Base-by-base conservation (phyloP, 139 green algal genomes). In the Chlorella sp. region DNA sequence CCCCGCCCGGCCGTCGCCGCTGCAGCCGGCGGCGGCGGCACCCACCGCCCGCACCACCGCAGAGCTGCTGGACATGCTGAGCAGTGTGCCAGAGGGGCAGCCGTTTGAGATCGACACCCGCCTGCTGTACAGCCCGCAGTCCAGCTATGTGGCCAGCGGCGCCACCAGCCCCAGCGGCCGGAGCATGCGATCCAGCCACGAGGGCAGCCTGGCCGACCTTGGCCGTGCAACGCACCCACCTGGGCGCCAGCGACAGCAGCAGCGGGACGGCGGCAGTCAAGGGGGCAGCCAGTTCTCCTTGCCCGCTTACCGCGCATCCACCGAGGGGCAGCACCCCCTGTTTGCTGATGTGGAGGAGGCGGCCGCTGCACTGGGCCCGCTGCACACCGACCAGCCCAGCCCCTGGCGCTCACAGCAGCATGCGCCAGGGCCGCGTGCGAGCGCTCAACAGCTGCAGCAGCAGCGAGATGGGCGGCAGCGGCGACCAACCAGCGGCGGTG, bases 41-140 rank as follows among this genome's bases (percentile, higher is more conserved):
- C 34, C 80, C 11, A 67, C 75, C 0, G 62, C 81, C 19, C 70
- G 72, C 43, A 86, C 44, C 54, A 86, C 93, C 46, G 87, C 87
- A 56, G 90, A 94, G 80, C 82, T 94, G 84, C 87, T 93, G 79
- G 85, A 70, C 34, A 81, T 95, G 40, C 85, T 95, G 81, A 82
- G 79, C 30, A 91, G 62, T 34, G 84, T 76, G 9, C 88, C 90
- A 2, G 62, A 84, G 74, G 92, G 90, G 65, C 89, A 93, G 20
- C 84, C 84, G 20, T 87, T 95, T 64, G 81, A 86, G 81, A 81
- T 86, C 30, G 81, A 86, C 81, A 81, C 81, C 22, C 30, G 54
- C 32, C 72, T 86, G 51, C 56, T 86, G 22, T 86, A 86, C 56
- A 86, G 81, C 81, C 72, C 81, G 32, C 70, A 81, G 70, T 74